Evolutionary conservation across 306 rosid species (phyloP).

Genomic region (Rosa chinensis): DNA sequence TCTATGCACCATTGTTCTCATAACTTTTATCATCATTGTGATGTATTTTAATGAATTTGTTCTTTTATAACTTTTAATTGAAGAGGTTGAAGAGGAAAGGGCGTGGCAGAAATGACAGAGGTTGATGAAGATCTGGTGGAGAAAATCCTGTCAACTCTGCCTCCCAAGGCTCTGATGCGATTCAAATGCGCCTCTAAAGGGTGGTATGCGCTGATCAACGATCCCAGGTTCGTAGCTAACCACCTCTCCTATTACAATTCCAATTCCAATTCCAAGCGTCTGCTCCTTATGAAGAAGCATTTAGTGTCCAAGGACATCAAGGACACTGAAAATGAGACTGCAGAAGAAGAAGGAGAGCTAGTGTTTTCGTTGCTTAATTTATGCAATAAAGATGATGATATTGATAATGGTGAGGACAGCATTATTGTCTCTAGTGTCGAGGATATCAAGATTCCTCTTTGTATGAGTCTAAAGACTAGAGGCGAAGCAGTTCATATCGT

Average conservation of each 20-base stretch:
- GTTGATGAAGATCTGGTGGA: not conserved
- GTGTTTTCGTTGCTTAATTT: not conserved
- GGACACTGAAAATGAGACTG: not conserved
- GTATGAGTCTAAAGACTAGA: not conserved
- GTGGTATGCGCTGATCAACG: not conserved
- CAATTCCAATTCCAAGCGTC: too few species aligned
- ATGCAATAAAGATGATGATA: not conserved
- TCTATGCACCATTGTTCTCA: not conserved
- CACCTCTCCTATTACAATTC: not conserved
- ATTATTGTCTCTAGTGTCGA: not conserved
- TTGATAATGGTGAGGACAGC: not conserved
- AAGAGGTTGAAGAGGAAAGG: not conserved
- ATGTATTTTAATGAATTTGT: too few species aligned
- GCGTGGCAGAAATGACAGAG: not conserved
- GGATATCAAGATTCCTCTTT: not conserved
- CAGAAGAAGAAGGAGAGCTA: not conserved
- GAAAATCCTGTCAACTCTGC: not conserved
- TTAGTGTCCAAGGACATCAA: not conserved
- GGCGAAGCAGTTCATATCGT: not conserved
- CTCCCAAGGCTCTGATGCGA: conserved; percentile 4
- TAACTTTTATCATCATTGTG: not conserved
- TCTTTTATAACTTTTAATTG: not conserved
- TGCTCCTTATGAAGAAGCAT: not conserved
- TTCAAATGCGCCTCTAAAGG: not conserved
- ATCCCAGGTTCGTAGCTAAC: not conserved